Base-by-base conservation (phyloP, 106 monocot species). In the Dendrobium officinale region DNA sequence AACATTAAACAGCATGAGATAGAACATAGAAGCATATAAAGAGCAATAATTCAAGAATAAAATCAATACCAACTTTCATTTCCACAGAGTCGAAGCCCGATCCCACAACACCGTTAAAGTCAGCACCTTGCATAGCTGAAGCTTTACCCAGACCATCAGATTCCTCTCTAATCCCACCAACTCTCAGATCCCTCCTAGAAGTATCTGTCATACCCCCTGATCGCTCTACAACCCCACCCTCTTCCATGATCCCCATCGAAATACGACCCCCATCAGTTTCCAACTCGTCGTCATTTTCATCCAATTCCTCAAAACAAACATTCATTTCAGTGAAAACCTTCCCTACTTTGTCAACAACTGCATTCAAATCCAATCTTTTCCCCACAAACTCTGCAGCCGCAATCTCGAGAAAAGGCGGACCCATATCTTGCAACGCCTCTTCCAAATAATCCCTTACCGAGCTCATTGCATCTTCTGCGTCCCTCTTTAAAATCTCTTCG, bases 371-470 rank as follows among this genome's bases (percentile, higher is more conserved):
- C 42, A 47, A 19, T 16, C 41, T 67, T 13, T 44, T 55, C 15
- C 9, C 44, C 17, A 55, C 9, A 16, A 82, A 40, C 9, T 31
- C 77, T 9, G 56, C 67, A 0, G 86, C 86, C 3, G 55, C 78
- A 7, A 85, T 29, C 55, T 91, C 86, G 37, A 91, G 84, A 79
- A 83, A 74, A 7, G 89, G 59, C 19, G 89, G 87, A 0, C 91
- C 91, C 83, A 91, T 81, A 37, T 49, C 77, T 54, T 64, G 33
- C 16, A 59, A 22, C n/a, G 84, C 83, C 4, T 85, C 81, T 11
- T 73, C 67, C 75, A 87, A 54, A 54, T 77, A 89, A 24, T 16
- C 79, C 66, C 48, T 79, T 42, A 89, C 22, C 2, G 75, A 31
- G 40, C 78, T 66, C 67, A 83, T 33, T 7, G 89, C 91, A 81